These are phyloP conservation scores for Arthrobotrys entomopaga DNA, from an alignment of 2,329 filamentous ascomycete genomes.

Conservation along the genomic window DNA sequence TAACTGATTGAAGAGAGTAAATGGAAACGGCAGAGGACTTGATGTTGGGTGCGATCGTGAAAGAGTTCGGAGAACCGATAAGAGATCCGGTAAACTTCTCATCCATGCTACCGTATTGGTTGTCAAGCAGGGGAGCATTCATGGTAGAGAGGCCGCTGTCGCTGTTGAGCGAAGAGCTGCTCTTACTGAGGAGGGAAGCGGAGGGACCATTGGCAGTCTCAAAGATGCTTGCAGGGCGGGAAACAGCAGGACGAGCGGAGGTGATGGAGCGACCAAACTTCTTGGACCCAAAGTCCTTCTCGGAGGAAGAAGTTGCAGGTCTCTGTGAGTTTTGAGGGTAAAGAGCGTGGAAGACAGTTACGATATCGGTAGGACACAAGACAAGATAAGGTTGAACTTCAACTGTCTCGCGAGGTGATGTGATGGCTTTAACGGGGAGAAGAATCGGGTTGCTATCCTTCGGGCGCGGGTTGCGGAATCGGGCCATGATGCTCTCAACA, in stretches of 20 bases:
- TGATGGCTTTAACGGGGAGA: slow-evolving; percentile 74
- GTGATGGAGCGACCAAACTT: slow-evolving; percentile 60
- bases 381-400: slow-evolving; percentile 84
- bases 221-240: slow-evolving; percentile 63
- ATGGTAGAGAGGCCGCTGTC: slow-evolving; percentile 72
- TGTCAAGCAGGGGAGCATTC: slow-evolving; percentile 68
- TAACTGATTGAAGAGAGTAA: slow-evolving; percentile 56
- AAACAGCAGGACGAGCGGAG: slow-evolving; percentile 39
- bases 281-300: slow-evolving; percentile 65
- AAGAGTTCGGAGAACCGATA: slow-evolving; percentile 53
- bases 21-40: slow-evolving; percentile 63
- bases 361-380: slow-evolving; percentile 79
- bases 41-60: slow-evolving; percentile 55
- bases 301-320: slow-evolving; percentile 60
- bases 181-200: slow-evolving; percentile 77
- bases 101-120: slow-evolving; percentile 66
- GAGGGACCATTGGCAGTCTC: slow-evolving; percentile 68
- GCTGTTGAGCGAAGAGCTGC: slow-evolving; percentile 76
- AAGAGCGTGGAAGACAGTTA: slow-evolving; percentile 82
- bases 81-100: slow-evolving; percentile 62
- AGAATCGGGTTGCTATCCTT: slow-evolving; percentile 68
- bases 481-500: slow-evolving; percentile 58
- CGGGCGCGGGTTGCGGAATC: slow-evolving; percentile 58
- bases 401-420: slow-evolving; percentile 77
- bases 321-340: slow-evolving; percentile 69